phyloP scores from a whole-genome alignment of 805 yeast species.

The Candida golubevii region DNA sequence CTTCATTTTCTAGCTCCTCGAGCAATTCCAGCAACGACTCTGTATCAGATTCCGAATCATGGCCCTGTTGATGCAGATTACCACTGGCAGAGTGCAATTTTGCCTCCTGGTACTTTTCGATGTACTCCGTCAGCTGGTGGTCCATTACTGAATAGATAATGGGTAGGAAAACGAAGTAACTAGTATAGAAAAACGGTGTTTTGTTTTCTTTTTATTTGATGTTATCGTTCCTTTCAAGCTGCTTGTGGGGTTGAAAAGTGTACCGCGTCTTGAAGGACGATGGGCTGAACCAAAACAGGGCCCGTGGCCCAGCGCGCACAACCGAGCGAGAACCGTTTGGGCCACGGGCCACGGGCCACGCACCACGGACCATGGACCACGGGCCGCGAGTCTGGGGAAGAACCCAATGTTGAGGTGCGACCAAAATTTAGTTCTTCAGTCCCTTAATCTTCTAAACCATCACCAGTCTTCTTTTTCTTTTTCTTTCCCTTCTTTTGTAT shows the following conservation, averaged over 20 bases:
- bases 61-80: constrained; percentile 10
- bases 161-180: too few relatives aligned
- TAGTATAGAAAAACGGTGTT: not conserved
- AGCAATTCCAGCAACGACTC: constrained; percentile 38
- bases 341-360: too few relatives aligned
- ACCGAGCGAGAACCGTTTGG: too few relatives aligned
- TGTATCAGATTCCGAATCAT: constrained; percentile 22
- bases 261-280: too few relatives aligned
- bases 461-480: not conserved
- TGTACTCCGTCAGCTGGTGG: constrained; percentile 25
- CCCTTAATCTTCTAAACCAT: too few relatives aligned
- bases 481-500: not conserved
- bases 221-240: not conserved
- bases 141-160: constrained; percentile 22
- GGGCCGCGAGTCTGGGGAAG: too few relatives aligned
- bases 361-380: too few relatives aligned
- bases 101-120: constrained; percentile 45
- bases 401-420: too few relatives aligned
- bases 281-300: too few relatives aligned
- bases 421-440: too few relatives aligned
- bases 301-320: too few relatives aligned
- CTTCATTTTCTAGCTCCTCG: constrained; percentile 45
- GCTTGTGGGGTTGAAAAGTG: too few relatives aligned
- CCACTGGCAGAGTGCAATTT: constrained; percentile 17
- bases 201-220: not conserved